Base-by-base conservation (phyloP, 805 yeast species). In the Candida lessepsii region DNA sequence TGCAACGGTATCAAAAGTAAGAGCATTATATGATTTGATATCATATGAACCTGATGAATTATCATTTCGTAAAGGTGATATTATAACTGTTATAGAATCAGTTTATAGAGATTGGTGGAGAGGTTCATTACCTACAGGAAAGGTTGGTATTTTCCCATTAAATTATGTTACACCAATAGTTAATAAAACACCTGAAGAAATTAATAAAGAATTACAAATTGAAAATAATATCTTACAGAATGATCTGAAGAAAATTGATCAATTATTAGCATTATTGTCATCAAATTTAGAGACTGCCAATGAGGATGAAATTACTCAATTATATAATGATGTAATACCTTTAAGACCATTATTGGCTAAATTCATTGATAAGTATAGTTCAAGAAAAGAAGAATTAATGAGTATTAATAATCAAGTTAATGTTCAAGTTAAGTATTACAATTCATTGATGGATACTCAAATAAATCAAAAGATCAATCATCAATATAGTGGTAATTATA, bases 51-150 rank as follows among this genome's bases (percentile, higher is more conserved):
- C 83, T 2, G 96, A 90, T 46, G 97, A 93, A 49, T 71, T 91
- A 31, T 81, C 95, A 1, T 91, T 93, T 63, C 71, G 80, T 36
- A 81, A 81, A 53, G 97, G 96, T 29, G 98, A 91, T 56, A 70
- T 87, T 10, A 90, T 91, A 35, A 82, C 83, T 1, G 96, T 93
- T 1, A 70, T 90, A 25, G 98, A 90, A 52, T 74, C 83, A 11
- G 95, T 86, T 5, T 90, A 89, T 58, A 74, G 86, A 46, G 98
- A 91, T 56, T 91, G 99, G 99, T 86, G 96, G 83, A 75, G 87
- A 49, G 99, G 99, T 11, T 78, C 91, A 5, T 63, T 91, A 37
- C 58, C 73, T 3, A 73, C 76, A 40, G 96, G 96, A 1, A 75
- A 73, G 40, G 71, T 80, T 37, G 99, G 99, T 14, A 83, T 93